Base-by-base conservation (phyloP, 139 green algal species). In the Microglena sp. region DNA sequence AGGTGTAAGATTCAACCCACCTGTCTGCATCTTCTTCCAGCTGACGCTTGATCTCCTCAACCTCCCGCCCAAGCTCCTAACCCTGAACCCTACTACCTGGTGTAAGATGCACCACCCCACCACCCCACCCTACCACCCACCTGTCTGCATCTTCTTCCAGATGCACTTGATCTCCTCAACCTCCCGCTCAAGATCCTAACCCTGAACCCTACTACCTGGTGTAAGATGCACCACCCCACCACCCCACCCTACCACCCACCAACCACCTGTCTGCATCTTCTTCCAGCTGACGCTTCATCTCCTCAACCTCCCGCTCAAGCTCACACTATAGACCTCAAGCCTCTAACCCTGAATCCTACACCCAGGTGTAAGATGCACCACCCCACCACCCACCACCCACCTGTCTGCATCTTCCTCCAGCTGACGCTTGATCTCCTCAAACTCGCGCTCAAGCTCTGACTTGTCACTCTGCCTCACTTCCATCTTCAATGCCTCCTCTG, bases 371-470 rank as follows among this genome's bases (percentile, higher is more conserved):
- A n/a, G n/a, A n/a, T n/a, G n/a, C n/a, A n/a, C n/a, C n/a, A n/a
- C n/a, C n/a, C n/a, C n/a, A n/a, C n/a, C n/a, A n/a, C n/a, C n/a
- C n/a, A n/a, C n/a, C n/a, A n/a, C n/a, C 18, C 43, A 71, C 69
- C 73, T 62, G 75, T 96, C 89, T 24, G 85, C 84, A 61, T 94
- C 89, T 66, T 96, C 86, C 71, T 96, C 88, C 68, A 95, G 76
- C 79, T 95, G 89, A 18, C 78, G 76, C 77, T 87, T 86, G 62
- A 90, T 85, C 77, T 96, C 78, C 62, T 91, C 71, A 64, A 83
- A 76, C 69, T 91, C 68, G 30, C 69, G 64, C 61, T 89, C 77
- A 45, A 88, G 70, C 24, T 80, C 72, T 33, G 80, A 69, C 72
- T 80, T 82, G 67, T 89, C 76, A 46, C 79, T 63, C 54, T 77